phyloP scores from a whole-genome alignment of 2,329 filamentous ascomycete species.

The Ampelomyces quisqualis region DNA sequence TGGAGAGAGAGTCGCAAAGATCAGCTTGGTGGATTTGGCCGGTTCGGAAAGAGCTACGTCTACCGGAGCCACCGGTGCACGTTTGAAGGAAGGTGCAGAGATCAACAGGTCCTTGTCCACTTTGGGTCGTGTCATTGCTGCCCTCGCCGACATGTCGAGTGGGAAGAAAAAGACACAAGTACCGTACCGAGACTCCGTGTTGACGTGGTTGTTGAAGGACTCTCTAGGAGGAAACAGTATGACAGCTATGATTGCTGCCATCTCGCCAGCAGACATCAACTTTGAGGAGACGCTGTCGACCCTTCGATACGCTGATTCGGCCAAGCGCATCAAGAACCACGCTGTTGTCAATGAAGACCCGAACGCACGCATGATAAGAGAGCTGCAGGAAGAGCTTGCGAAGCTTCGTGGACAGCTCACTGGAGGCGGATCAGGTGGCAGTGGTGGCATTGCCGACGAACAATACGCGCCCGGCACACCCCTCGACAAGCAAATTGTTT shows the following conservation, averaged over 20 bases:
- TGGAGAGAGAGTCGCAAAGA: conserved; percentile 96
- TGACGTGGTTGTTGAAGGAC: conserved; percentile 97
- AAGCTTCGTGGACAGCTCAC: conserved; percentile 81
- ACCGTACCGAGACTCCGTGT: conserved; percentile 92
- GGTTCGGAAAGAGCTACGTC: conserved; percentile 97
- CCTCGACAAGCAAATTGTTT: conserved; percentile 92
- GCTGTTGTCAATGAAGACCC: conserved; percentile 98
- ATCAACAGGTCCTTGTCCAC: conserved; percentile 98
- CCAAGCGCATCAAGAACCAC: conserved; percentile 99
- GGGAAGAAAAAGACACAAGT: conserved; percentile 81
- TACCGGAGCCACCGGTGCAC: conserved; percentile 91
- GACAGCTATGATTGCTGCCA: conserved; percentile 99
- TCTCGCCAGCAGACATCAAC: conserved; percentile 97
- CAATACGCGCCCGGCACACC: conserved; percentile 91
- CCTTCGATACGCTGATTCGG: conserved; percentile 92
- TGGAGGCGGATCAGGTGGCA: conserved; percentile 42
- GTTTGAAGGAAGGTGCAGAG: conserved; percentile 95
- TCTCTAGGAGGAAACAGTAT: conserved; percentile 97
- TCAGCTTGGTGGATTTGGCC: conserved; percentile 94
- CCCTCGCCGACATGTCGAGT: conserved; percentile 84
- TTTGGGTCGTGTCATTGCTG: conserved; percentile 93
- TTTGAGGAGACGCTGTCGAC: conserved; percentile 97
- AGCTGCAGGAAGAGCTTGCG: conserved; percentile 91
- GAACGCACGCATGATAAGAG: conserved; percentile 97
- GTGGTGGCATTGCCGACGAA: conserved; percentile 59